Conservation (phyloP, 164 flowering plant species). For the Umbilicus rupestris region DNA sequence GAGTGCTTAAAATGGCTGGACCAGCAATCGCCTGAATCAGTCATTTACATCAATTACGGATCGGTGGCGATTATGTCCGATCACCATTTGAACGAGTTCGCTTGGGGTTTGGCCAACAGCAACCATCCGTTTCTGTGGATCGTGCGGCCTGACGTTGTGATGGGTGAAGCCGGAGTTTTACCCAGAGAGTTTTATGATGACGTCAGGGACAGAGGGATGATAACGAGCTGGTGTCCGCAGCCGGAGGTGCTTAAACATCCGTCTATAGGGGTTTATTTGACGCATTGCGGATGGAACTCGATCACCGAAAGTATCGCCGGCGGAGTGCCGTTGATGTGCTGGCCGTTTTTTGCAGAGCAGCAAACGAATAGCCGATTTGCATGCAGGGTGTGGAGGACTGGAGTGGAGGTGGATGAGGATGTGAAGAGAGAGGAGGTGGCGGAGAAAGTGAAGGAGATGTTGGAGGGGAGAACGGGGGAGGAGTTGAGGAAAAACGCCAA, state of each 20-base stretch:
- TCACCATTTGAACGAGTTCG: not conserved
- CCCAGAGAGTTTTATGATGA: not conserved
- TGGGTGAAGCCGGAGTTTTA: not conserved
- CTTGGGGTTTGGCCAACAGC: constrained; percentile 4
- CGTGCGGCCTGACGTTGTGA: not conserved
- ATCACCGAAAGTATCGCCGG: not conserved
- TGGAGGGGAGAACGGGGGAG: not conserved
- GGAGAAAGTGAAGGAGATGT: not conserved
- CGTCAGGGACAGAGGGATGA: not conserved
- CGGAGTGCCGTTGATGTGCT: not conserved
- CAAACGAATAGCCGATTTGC: constrained; percentile 2
- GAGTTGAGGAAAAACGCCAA: constrained; percentile 1
- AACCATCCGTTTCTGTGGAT: not conserved
- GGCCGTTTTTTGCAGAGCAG: constrained; percentile 2
- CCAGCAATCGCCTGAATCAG: not conserved
- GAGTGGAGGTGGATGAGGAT: not conserved
- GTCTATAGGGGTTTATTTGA: not conserved
- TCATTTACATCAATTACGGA: not conserved
- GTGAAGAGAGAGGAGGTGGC: not conserved
- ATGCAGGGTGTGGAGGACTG: not conserved
- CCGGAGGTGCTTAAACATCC: not conserved
- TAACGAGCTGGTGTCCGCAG: constrained; percentile 3
- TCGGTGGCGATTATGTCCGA: not conserved
- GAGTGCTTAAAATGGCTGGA: not conserved
- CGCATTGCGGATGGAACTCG: not conserved